A percentile compares a stretch with the other conserved stretches of the same genome.
Evolutionary conservation across 2,329 filamentous ascomycete genomes (phyloP).

Genomic region (Chrysoporthe deuterocubensis): DNA sequence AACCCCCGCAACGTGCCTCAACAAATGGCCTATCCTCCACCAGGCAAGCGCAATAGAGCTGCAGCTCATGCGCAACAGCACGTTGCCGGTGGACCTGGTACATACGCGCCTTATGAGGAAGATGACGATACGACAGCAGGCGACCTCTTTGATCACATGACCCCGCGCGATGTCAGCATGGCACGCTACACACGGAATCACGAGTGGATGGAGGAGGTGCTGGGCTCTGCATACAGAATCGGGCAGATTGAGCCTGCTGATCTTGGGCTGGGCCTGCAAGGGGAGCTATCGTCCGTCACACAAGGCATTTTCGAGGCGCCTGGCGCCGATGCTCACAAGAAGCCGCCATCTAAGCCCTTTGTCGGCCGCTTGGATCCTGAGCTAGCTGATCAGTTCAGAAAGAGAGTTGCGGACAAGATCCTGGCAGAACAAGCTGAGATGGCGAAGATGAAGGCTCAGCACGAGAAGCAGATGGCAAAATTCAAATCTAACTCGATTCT

Average conservation of each 20-base stretch:
- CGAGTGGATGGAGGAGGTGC: constrained; percentile 98
- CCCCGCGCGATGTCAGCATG: constrained; percentile 85
- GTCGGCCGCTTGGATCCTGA: constrained; percentile 71
- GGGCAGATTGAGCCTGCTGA: constrained; percentile 85
- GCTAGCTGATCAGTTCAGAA: constrained; percentile 83
- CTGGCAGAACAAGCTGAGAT: constrained; percentile 79
- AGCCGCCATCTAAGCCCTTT: constrained; percentile 61
- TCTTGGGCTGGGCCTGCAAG: constrained; percentile 82
- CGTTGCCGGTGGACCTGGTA: constrained; percentile 32
- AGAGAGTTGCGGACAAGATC: constrained; percentile 74
- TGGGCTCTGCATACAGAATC: constrained; percentile 87
- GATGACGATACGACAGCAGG: constrained; percentile 87
- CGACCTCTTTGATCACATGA: constrained; percentile 88
- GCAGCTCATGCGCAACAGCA: constrained; percentile 46
- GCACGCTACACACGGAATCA: constrained; percentile 92
- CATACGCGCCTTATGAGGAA: constrained; percentile 66
- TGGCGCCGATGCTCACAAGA: constrained; percentile 50
- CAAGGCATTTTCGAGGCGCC: constrained; percentile 80
- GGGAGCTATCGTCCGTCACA: constrained; percentile 80
- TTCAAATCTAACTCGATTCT: constrained; percentile 73
- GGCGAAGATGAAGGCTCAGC: constrained; percentile 78
- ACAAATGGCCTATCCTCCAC: constrained; percentile 65
- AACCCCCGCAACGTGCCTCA: constrained; percentile 57
- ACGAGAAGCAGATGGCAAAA: constrained; percentile 74
- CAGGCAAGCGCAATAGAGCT: constrained; percentile 59